Conservation (phyloP, 352 stramenopile genomes). For the Pythium scleroteichum region DNA sequence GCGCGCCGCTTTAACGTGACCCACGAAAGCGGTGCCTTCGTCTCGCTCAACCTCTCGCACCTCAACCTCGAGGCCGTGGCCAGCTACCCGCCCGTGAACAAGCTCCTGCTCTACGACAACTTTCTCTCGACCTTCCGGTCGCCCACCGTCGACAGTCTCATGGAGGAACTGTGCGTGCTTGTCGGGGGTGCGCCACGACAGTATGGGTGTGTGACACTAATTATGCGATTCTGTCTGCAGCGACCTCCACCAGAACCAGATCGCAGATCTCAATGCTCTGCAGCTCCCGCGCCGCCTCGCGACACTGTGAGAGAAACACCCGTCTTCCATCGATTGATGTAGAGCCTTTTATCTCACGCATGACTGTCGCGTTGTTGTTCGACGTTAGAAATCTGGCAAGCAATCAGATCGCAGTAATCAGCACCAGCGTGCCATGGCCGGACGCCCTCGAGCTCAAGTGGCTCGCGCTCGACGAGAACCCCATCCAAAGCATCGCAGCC, state of each 20-base stretch:
- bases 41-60: constrained; percentile 68
- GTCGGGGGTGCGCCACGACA: neutral
- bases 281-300: constrained; percentile 44
- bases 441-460: constrained; percentile 48
- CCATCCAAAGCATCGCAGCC: constrained; percentile 33
- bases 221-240: constrained; percentile 23
- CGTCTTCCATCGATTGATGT: neutral
- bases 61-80: constrained; percentile 45
- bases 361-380: neutral
- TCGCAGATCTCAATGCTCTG: constrained; percentile 38
- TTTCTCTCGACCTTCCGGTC: constrained; percentile 51
- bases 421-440: constrained; percentile 40
- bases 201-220: no score
- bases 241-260: constrained; percentile 45
- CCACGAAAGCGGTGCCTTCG: constrained; percentile 27
- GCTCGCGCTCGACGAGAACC: constrained; percentile 59
- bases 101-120: constrained; percentile 57
- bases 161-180: constrained; percentile 41
- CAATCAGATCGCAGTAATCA: constrained; percentile 29
- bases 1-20: constrained; percentile 45
- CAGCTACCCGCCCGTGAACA: constrained; percentile 58
- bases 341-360: neutral
- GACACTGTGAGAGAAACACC: constrained; percentile 31
- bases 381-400: constrained; percentile 18
- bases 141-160: constrained; percentile 44